phyloP scores from a whole-genome alignment of 768 basidiomycete genomes.

The Termitomyces sp. region DNA sequence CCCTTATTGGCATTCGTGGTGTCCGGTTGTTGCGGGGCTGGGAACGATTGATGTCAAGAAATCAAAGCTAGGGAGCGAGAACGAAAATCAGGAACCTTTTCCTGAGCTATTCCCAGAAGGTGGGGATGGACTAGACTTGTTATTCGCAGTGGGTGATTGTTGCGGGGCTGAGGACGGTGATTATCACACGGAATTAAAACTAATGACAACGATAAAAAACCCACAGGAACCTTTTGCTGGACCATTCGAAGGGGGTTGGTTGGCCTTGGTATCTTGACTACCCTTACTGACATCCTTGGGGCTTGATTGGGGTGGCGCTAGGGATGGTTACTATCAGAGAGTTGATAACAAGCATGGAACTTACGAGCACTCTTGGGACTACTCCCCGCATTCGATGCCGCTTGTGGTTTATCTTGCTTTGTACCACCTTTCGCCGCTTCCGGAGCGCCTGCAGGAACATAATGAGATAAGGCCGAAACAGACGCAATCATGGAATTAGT shows the following conservation, averaged over 20 bases:
- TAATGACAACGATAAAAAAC: not conserved
- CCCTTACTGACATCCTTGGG: no score
- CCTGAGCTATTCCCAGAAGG: not conserved
- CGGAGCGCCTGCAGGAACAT: slow-evolving; percentile 7
- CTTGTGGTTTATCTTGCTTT: not conserved
- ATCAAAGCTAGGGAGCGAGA: not conserved
- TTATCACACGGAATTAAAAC: not conserved
- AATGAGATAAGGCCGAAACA: not conserved
- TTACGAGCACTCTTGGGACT: not conserved
- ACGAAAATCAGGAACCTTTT: not conserved
- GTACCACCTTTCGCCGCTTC: not conserved
- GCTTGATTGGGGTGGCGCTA: no score
- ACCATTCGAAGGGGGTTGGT: no score
- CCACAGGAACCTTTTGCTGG: not conserved
- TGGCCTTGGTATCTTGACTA: no score
- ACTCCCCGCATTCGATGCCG: not conserved
- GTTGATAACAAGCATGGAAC: not conserved
- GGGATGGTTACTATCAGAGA: no score
- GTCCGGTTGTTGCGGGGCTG: no score
- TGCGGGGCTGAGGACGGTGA: not conserved
- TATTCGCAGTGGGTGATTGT: not conserved
- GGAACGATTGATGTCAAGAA: not conserved
- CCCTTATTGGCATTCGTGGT: no score
- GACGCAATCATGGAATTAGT: not conserved
- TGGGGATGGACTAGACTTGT: not conserved